phyloP scores from a whole-genome alignment of 1,139 yeast genomes.

The Hyphopichia khmerensis region DNA sequence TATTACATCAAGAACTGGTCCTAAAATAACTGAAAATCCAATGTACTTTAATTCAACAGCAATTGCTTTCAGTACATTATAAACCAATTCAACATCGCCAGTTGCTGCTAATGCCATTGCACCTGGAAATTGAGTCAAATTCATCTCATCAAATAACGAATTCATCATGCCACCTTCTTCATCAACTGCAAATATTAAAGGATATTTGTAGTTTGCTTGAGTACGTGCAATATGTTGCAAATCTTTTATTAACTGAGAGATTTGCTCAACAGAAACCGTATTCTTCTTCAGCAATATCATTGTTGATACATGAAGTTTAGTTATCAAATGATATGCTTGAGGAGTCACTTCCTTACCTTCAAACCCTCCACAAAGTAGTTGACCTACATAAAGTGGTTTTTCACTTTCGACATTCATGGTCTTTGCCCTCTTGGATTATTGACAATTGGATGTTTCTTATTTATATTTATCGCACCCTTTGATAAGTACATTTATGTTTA shows the following conservation, averaged over 20 bases:
- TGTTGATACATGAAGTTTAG: conserved; percentile 54
- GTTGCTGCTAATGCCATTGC: conserved; percentile 68
- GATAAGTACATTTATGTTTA: neutral
- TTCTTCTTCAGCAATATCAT: conserved; percentile 58
- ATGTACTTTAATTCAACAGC: conserved; percentile 53
- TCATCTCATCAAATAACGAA: conserved; percentile 53
- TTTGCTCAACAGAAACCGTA: conserved; percentile 50
- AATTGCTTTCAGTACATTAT: conserved; percentile 54
- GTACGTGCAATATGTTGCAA: conserved; percentile 55
- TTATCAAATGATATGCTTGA: conserved; percentile 56
- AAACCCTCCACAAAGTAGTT: conserved; percentile 63
- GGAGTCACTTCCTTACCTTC: conserved; percentile 57
- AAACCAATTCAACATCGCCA: conserved; percentile 49
- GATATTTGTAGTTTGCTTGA: conserved; percentile 52
- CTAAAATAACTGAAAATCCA: conserved; percentile 59
- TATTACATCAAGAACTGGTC: conserved; percentile 65
- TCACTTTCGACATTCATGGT: neutral
- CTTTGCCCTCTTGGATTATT: neutral
- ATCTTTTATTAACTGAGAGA: conserved; percentile 50
- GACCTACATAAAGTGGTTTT: conserved; percentile 37
- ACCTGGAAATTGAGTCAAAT: conserved; percentile 60
- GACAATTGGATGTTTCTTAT: neutral
- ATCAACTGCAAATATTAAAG: conserved; percentile 71
- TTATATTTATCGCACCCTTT: conserved; percentile 2
- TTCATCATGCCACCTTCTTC: conserved; percentile 81